Evolutionary conservation across 208 protist species (phyloP).

Genomic region (Wallacemonas collosoma): DNA sequence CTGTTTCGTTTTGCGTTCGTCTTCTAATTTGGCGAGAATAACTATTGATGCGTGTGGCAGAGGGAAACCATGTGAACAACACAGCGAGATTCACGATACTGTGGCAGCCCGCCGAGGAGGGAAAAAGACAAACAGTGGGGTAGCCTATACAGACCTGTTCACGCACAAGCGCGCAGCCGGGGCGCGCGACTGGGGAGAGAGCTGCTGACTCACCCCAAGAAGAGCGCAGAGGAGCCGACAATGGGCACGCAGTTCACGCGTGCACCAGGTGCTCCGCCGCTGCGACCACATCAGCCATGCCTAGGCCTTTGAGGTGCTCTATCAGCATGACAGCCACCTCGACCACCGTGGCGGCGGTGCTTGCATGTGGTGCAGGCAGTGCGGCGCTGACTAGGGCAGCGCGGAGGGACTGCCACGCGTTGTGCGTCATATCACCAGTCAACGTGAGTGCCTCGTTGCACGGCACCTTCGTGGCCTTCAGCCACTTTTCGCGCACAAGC

Average conservation of each 20-base stretch:
- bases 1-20: too few species aligned
- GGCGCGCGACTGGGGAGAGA: too few species aligned
- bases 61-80: too few species aligned
- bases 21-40: too few species aligned
- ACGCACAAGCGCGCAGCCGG: too few species aligned
- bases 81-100: too few species aligned
- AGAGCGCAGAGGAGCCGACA: too few species aligned
- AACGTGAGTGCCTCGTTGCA: slow-evolving; percentile 24
- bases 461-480: slow-evolving; percentile 10
- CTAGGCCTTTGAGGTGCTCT: neutral
- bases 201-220: too few species aligned
- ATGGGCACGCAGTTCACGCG: neutral
- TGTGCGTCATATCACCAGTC: neutral
- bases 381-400: neutral
- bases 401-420: neutral
- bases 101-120: too few species aligned
- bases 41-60: too few species aligned
- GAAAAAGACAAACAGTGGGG: too few species aligned
- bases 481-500: slow-evolving; percentile 16
- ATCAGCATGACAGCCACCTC: neutral
- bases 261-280: slow-evolving; percentile 5
- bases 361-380: neutral
- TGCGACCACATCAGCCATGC: neutral
- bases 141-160: too few species aligned
- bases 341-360: neutral